Evolutionary conservation across 202 grass and related monocot species (phyloP).

Genomic region (Digitaria exilis): DNA sequence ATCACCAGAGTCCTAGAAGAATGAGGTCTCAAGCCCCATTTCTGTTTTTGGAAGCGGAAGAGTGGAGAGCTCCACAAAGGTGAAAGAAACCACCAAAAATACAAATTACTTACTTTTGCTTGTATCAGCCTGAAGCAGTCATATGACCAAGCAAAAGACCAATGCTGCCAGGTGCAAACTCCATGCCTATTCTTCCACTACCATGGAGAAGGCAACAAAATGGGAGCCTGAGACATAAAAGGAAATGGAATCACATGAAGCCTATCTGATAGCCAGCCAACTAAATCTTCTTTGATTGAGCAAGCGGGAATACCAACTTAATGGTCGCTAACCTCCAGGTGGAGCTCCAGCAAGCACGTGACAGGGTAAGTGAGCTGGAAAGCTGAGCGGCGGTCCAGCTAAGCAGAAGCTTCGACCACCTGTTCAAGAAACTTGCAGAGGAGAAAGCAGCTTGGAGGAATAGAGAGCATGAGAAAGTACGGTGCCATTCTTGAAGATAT

Average conservation of each 20-base stretch:
- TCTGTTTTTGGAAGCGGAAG: constrained; percentile 82
- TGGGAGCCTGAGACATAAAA: constrained; percentile 80
- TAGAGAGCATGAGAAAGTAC: constrained; percentile 86
- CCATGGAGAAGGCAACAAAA: constrained; percentile 95
- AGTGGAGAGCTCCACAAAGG: constrained; percentile 77
- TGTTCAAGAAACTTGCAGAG: constrained; percentile 88
- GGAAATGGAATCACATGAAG: constrained; percentile 67
- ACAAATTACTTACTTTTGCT: neutral
- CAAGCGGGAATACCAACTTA: constrained; percentile 52
- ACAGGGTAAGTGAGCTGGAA: constrained; percentile 68
- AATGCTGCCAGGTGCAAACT: constrained; percentile 43
- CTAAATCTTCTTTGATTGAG: constrained; percentile 73
- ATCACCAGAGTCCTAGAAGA: constrained; percentile 58
- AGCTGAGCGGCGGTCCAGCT: constrained; percentile 62
- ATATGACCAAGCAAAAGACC: constrained; percentile 5
- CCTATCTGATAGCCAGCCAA: constrained; percentile 70
- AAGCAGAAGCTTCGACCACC: constrained; percentile 92
- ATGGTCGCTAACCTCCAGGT: constrained; percentile 68
- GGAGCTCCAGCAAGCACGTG: constrained; percentile 73
- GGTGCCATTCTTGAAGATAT: constrained; percentile 88
- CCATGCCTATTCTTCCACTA: constrained; percentile 35
- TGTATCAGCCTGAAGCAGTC: neutral
- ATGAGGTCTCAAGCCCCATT: constrained; percentile 88
- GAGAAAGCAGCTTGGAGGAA: constrained; percentile 92
- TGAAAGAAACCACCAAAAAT: constrained; percentile 28